phyloP scores from a whole-genome alignment of 495 filamentous ascomycete species.

The Ramalina intermedia region DNA sequence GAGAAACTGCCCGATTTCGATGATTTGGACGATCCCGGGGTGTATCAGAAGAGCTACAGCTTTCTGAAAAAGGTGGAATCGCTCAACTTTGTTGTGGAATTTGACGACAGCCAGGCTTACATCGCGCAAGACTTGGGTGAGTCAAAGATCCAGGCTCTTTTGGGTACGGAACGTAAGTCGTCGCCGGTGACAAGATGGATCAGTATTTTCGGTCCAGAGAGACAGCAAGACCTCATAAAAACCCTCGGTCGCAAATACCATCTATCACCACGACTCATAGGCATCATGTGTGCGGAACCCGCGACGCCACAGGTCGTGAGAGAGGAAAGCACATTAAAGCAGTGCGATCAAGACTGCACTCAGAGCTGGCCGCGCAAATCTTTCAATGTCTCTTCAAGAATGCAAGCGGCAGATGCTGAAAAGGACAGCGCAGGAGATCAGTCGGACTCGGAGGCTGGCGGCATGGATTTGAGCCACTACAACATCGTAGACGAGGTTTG shows the following conservation, averaged over 20 bases:
- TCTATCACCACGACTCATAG: conserved; percentile 51
- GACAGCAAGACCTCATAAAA: conserved; percentile 40
- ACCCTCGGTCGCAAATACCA: conserved; percentile 42
- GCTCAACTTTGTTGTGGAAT: conserved; percentile 57
- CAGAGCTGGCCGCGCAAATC: background rate
- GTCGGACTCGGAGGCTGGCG: conserved; percentile 1
- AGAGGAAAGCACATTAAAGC: background rate
- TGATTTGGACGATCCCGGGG: conserved; percentile 37
- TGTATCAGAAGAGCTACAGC: conserved; percentile 29
- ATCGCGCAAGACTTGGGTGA: conserved; percentile 43
- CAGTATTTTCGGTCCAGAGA: conserved; percentile 61
- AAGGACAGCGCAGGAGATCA: background rate
- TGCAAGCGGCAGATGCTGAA: conserved; percentile 4
- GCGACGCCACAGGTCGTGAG: conserved; percentile 10
- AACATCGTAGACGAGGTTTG: conserved; percentile 46
- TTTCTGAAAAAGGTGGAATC: conserved; percentile 27
- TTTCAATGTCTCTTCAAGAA: background rate
- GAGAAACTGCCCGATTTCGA: conserved; percentile 16
- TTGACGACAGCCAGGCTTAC: conserved; percentile 46
- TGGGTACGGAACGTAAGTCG: conserved; percentile 22
- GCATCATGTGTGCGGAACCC: conserved; percentile 48
- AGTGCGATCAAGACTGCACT: background rate
- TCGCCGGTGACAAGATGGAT: conserved; percentile 52
- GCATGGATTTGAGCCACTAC: conserved; percentile 27
- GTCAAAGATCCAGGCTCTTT: conserved; percentile 25